phyloP scores from a whole-genome alignment of 805 yeast genomes.

The Cyberlindnera samutprakarnensis region DNA sequence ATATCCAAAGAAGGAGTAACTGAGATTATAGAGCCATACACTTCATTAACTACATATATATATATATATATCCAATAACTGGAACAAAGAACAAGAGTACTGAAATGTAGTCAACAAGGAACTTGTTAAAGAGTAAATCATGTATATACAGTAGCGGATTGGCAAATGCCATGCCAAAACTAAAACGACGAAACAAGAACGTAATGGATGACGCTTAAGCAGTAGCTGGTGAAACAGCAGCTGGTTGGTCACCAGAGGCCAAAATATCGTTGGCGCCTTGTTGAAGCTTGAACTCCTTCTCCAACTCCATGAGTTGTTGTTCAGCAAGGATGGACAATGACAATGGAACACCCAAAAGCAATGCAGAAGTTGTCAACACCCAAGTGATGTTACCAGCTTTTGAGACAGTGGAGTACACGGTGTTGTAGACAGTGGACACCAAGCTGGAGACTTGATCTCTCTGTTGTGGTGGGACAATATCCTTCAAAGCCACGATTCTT shows the following conservation, averaged over 20 bases:
- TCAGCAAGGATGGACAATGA: slow-evolving; percentile 85
- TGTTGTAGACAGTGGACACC: slow-evolving; percentile 27
- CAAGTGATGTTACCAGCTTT: slow-evolving; percentile 76
- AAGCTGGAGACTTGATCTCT: slow-evolving; percentile 42
- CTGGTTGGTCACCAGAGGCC: slow-evolving; percentile 57
- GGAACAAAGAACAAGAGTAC: not conserved
- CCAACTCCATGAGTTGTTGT: slow-evolving; percentile 90
- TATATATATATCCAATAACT: not conserved
- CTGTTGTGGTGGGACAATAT: slow-evolving; percentile 83
- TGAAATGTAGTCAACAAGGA: not conserved
- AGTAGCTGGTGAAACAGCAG: slow-evolving; percentile 25
- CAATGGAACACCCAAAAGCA: slow-evolving; percentile 88
- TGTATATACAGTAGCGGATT: no score
- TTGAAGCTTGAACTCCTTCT: slow-evolving; percentile 80
- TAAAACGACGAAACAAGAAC: no score
- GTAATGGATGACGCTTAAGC: no score
- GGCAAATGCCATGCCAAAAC: no score
- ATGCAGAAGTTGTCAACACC: slow-evolving; percentile 75
- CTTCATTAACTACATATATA: not conserved
- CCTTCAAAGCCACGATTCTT: slow-evolving; percentile 86
- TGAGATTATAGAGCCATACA: not conserved
- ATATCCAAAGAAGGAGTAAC: slow-evolving; percentile 47
- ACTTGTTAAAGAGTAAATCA: no score
- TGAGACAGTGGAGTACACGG: slow-evolving; percentile 39
- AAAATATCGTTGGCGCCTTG: slow-evolving; percentile 69